Conservation (phyloP, 2,329 filamentous ascomycete species). For the Fusarium sarcochroum region DNA sequence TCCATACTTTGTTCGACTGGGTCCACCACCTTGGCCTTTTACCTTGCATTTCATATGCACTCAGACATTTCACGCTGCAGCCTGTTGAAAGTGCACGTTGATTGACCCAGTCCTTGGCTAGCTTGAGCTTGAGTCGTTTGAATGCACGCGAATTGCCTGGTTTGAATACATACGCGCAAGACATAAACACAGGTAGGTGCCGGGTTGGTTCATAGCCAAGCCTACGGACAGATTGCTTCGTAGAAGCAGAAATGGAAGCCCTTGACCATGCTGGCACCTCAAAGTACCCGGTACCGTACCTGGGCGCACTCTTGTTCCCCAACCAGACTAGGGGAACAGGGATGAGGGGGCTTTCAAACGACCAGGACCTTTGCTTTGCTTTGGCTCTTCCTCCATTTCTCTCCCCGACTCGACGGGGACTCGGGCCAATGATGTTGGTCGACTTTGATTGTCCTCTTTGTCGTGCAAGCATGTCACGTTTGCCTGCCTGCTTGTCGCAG, state of each 20-base stretch:
- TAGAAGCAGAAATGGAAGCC: constrained; percentile 25
- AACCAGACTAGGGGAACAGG: constrained; percentile 39
- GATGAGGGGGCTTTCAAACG: constrained; percentile 39
- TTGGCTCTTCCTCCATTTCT: background rate
- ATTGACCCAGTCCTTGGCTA: background rate
- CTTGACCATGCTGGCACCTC: constrained; percentile 24
- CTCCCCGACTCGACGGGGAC: constrained; percentile 23
- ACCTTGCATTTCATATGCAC: constrained; percentile 29
- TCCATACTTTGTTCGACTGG: constrained; percentile 15
- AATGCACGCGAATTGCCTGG: background rate
- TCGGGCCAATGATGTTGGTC: constrained; percentile 28
- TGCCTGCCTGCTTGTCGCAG: constrained; percentile 31
- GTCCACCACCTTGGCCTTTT: constrained; percentile 28
- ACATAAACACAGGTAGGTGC: background rate
- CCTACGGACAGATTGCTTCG: constrained; percentile 5
- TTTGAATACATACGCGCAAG: background rate
- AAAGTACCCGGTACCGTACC: constrained; percentile 38
- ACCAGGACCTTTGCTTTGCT: constrained; percentile 11
- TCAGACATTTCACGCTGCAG: constrained; percentile 30
- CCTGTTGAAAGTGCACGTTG: constrained; percentile 20
- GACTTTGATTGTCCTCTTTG: constrained; percentile 30
- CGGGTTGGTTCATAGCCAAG: background rate
- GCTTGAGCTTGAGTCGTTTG: constrained; percentile 1
- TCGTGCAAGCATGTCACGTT: constrained; percentile 39
- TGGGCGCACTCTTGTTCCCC: constrained; percentile 23